These are phyloP conservation scores for Diaporthe helianthi DNA, from an alignment of 2,329 filamentous ascomycete genomes.

Conservation along the genomic window DNA sequence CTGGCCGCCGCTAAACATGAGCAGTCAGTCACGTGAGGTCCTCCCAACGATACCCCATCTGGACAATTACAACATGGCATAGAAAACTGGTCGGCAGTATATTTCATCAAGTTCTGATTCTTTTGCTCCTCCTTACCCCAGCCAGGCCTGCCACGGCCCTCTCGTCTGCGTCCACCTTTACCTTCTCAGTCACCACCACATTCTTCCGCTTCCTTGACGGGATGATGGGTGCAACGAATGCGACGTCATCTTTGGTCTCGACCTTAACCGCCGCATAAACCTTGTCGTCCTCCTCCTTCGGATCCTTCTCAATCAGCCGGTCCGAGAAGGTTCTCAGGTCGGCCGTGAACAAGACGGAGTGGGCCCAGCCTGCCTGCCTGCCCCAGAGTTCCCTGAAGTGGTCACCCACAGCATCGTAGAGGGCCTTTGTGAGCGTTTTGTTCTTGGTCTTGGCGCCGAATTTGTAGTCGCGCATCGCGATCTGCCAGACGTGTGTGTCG, in stretches of 20 bases:
- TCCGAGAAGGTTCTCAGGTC: constrained; percentile 87
- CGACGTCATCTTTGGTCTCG: constrained; percentile 40
- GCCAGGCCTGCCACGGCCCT: neutral
- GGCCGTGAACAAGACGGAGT: constrained; percentile 94
- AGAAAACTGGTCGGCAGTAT: neutral
- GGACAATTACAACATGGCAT: too few species aligned
- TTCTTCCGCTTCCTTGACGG: constrained; percentile 35
- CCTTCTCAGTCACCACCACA: constrained; percentile 28
- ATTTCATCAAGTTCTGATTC: neutral
- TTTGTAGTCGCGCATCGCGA: constrained; percentile 93
- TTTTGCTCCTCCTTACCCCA: constrained; percentile 15
- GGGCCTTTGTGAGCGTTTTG: constrained; percentile 85
- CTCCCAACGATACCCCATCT: neutral
- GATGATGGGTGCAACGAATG: neutral
- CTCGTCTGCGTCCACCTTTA: constrained; percentile 35
- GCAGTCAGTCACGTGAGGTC: too few species aligned
- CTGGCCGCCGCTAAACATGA: too few species aligned
- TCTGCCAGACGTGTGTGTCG: constrained; percentile 99
- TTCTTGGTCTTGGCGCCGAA: constrained; percentile 78
- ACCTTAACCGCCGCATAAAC: constrained; percentile 38
- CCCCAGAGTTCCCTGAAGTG: constrained; percentile 93
- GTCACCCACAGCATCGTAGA: constrained; percentile 89
- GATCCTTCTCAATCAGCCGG: constrained; percentile 47
- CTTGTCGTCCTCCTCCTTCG: constrained; percentile 30
- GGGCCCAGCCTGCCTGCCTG: constrained; percentile 93